Percentiles rank a stretch among this genome's conserved stretches.
Conservation (phyloP, 495 filamentous ascomycete species). For the Penicillium soppii region DNA sequence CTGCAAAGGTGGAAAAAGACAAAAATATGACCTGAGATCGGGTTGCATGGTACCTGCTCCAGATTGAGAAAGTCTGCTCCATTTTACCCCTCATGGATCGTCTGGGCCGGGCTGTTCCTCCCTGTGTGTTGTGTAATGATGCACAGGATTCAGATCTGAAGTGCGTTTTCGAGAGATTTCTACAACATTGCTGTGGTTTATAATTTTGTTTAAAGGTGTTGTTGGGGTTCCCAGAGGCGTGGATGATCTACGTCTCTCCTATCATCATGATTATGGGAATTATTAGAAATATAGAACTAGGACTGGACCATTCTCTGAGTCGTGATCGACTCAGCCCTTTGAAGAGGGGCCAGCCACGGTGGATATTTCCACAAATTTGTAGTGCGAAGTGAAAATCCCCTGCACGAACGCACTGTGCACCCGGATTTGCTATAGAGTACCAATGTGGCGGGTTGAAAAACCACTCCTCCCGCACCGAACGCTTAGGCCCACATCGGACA, state of each 20-base stretch:
- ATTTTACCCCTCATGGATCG: not conserved
- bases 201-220: not conserved
- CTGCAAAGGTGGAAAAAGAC: not conserved
- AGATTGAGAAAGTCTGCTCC: not conserved
- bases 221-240: not conserved
- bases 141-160: not conserved
- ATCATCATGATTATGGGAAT: not conserved
- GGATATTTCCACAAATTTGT: not conserved
- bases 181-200: not conserved
- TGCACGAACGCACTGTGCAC: not conserved
- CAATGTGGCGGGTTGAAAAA: slow-evolving; percentile 14
- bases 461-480: not conserved
- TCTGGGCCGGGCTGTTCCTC: not conserved
- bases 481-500: slow-evolving; percentile 8
- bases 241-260: not conserved
- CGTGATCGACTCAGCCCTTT: slow-evolving; percentile 6
- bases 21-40: not conserved
- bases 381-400: not conserved
- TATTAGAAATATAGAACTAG: not conserved
- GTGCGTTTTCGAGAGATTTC: not conserved
- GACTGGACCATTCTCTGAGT: not conserved
- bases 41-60: slow-evolving; percentile 1
- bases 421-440: not conserved
- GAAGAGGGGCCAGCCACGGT: slow-evolving; percentile 1
- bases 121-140: not conserved